phyloP scores from a whole-genome alignment of 176 grass and related monocot genomes.

The Carex parvula region DNA sequence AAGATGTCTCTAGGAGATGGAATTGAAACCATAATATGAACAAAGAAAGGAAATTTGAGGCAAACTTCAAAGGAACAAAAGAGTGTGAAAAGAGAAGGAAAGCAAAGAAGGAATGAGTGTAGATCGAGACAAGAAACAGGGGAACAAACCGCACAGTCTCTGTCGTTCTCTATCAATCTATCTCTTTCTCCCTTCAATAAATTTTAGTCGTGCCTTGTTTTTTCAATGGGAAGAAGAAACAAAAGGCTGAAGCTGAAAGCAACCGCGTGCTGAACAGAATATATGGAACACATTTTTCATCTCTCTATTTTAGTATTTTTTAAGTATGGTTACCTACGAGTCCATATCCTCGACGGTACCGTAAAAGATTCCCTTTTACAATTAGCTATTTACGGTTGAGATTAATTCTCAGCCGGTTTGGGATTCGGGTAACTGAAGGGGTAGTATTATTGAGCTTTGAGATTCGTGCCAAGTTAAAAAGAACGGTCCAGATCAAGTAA shows the following conservation, averaged over 20 bases:
- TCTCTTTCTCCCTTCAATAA: neutral
- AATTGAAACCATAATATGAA: neutral
- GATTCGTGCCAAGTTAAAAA: too few species aligned
- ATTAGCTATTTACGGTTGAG: too few species aligned
- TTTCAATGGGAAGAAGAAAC: neutral
- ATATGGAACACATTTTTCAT: neutral
- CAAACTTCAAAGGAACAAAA: neutral
- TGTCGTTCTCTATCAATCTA: neutral
- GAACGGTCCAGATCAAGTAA: too few species aligned
- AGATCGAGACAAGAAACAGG: neutral
- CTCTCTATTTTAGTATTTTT: neutral
- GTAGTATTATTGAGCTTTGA: too few species aligned
- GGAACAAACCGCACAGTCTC: too few species aligned
- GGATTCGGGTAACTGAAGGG: too few species aligned
- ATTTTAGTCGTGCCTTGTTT: constrained; percentile 2
- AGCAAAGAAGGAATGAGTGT: neutral
- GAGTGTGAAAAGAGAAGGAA: constrained; percentile 1
- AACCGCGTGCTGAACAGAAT: neutral
- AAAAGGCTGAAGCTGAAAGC: neutral
- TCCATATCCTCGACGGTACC: too few species aligned
- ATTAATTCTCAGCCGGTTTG: too few species aligned
- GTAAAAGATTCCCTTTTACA: too few species aligned
- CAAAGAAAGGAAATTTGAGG: neutral
- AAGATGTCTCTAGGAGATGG: neutral
- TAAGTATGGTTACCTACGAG: neutral